These are phyloP conservation scores for Fraxinus floribunda DNA, from an alignment of 305 asterid species.

Conservation along the genomic window DNA sequence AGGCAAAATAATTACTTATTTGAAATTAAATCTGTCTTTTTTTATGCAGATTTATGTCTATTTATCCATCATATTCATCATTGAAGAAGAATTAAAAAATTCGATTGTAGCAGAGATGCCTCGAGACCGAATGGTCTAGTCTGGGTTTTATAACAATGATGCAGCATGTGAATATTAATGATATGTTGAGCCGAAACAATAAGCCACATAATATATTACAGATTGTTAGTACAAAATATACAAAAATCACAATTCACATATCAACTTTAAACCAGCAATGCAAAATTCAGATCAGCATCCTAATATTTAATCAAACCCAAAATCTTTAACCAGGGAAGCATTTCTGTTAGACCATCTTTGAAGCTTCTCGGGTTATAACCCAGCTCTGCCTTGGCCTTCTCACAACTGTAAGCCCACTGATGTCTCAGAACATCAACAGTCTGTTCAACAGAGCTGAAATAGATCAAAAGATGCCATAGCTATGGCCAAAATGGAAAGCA, in stretches of 20 bases:
- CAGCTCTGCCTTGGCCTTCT: constrained; percentile 78
- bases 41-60: too few relatives aligned
- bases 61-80: background rate
- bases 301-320: constrained; percentile 61
- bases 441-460: constrained; percentile 39
- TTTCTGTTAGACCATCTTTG: constrained; percentile 71
- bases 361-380: constrained; percentile 76
- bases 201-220: background rate
- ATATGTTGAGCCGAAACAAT: background rate
- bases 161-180: background rate
- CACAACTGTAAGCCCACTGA: constrained; percentile 89
- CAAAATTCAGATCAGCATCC: background rate
- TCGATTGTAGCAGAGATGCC: background rate
- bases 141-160: background rate
- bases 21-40: background rate
- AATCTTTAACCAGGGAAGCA: constrained; percentile 83
- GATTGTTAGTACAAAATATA: background rate
- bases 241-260: background rate
- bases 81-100: too few relatives aligned
- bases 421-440: constrained; percentile 59
- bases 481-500: background rate
- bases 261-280: background rate
- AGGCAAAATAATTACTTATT: background rate
- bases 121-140: background rate
- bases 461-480: constrained; percentile 9